Conservation (phyloP, 2,329 filamentous ascomycete species). For the Epichloe bromicola region DNA sequence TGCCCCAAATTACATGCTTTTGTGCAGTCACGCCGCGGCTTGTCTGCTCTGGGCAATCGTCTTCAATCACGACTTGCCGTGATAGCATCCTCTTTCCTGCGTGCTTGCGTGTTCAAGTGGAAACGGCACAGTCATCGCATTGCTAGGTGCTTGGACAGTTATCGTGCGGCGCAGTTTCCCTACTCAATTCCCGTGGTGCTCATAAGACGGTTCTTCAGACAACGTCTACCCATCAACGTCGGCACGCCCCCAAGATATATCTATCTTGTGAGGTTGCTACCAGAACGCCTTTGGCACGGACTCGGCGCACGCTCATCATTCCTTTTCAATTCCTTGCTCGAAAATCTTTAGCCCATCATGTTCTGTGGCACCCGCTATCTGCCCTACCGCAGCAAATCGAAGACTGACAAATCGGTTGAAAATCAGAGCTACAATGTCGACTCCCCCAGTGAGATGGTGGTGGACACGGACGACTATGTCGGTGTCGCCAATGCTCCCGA, state of each 20-base stretch:
- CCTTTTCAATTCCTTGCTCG: slow-evolving; percentile 6
- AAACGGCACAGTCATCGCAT: neutral
- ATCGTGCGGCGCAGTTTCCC: neutral
- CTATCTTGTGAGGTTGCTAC: neutral
- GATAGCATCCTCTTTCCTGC: neutral
- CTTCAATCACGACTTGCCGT: neutral
- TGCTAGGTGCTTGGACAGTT: neutral
- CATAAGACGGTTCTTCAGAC: neutral
- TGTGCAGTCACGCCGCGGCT: neutral
- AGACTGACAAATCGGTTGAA: slow-evolving; percentile 14
- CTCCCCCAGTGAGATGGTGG: slow-evolving; percentile 41
- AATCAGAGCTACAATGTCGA: slow-evolving; percentile 39
- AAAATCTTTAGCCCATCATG: slow-evolving; percentile 8
- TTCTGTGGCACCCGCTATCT: slow-evolving; percentile 11
- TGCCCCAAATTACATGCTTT: neutral
- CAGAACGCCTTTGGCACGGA: neutral
- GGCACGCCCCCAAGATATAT: neutral
- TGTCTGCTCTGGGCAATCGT: neutral
- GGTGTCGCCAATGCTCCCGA: slow-evolving; percentile 35
- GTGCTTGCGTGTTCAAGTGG: neutral
- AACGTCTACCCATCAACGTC: neutral
- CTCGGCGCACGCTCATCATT: slow-evolving; percentile 3
- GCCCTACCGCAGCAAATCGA: slow-evolving; percentile 8
- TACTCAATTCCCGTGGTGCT: neutral
- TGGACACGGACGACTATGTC: slow-evolving; percentile 42